phyloP scores from a whole-genome alignment of 495 filamentous ascomycete genomes.

The Aspergillus affinis region DNA sequence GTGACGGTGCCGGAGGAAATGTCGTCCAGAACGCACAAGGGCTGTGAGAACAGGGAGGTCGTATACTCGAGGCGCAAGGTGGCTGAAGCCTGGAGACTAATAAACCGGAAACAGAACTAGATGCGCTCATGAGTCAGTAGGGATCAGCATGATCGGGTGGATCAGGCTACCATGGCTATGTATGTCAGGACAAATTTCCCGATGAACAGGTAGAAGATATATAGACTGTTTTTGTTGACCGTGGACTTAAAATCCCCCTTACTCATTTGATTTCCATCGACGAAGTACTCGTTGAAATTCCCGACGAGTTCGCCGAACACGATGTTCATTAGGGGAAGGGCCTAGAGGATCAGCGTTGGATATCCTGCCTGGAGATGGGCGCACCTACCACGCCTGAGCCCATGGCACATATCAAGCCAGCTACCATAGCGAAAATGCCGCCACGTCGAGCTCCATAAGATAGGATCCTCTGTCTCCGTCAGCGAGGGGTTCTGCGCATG shows the following conservation, averaged over 20 bases:
- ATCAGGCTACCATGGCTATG: constrained; percentile 28
- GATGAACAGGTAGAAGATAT: constrained; percentile 41
- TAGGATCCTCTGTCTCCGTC: constrained; percentile 1
- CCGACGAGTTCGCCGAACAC: constrained; percentile 45
- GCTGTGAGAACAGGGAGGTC: constrained; percentile 30
- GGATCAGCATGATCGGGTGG: background rate
- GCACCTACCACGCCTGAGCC: constrained; percentile 56
- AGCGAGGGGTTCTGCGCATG: background rate
- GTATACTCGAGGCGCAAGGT: constrained; percentile 35
- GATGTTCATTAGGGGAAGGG: constrained; percentile 48
- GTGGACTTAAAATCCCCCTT: constrained; percentile 28
- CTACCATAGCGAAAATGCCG: background rate
- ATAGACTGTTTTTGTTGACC: constrained; percentile 28
- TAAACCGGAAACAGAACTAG: constrained; percentile 50
- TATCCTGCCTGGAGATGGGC: background rate
- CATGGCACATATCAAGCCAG: constrained; percentile 54
- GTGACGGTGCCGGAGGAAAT: constrained; percentile 39
- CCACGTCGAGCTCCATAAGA: background rate
- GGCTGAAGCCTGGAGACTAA: constrained; percentile 37
- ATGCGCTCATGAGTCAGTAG: constrained; percentile 17
- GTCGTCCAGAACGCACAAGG: constrained; percentile 33
- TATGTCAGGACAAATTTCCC: constrained; percentile 34
- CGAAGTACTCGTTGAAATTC: constrained; percentile 34
- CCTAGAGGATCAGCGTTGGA: constrained; percentile 10
- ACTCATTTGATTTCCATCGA: constrained; percentile 19